These are phyloP conservation scores for Globisporangium radiosum DNA, from an alignment of 352 stramenopile species.

Conservation along the genomic window DNA sequence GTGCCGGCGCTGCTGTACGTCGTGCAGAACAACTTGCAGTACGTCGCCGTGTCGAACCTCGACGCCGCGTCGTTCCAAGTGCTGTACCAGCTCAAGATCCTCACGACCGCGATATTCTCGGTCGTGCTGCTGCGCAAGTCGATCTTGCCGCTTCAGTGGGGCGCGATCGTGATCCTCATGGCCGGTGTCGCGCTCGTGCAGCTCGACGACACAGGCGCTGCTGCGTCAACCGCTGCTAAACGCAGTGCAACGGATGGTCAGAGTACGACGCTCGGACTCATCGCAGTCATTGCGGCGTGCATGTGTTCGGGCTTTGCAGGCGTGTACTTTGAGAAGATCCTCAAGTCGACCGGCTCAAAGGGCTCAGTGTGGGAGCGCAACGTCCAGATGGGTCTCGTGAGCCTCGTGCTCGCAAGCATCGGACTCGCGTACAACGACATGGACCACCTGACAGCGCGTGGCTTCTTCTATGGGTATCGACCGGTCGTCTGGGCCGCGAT, in stretches of 20 bases:
- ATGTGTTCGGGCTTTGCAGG: conserved; percentile 79
- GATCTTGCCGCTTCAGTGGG: conserved; percentile 73
- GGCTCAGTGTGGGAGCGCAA: conserved; percentile 79
- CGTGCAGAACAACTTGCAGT: conserved; percentile 83
- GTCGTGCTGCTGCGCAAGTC: conserved; percentile 65
- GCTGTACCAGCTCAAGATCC: conserved; percentile 86
- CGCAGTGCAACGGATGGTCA: conserved; percentile 14
- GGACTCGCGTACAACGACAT: conserved; percentile 63
- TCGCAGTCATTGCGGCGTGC: conserved; percentile 64
- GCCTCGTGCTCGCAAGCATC: conserved; percentile 45
- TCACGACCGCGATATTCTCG: conserved; percentile 83
- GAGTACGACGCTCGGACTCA: conserved; percentile 59
- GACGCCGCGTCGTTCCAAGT: conserved; percentile 78
- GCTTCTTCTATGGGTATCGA: conserved; percentile 83
- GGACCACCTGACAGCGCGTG: conserved; percentile 34
- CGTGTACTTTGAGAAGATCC: conserved; percentile 86
- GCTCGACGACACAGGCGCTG: conserved; percentile 33
- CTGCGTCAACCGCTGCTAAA: conserved; percentile 7
- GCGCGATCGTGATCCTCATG: conserved; percentile 76
- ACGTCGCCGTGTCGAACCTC: conserved; percentile 74
- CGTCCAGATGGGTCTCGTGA: conserved; percentile 77
- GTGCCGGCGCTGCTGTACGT: conserved; percentile 76
- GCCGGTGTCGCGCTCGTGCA: conserved; percentile 73
- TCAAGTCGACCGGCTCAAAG: conserved; percentile 58
- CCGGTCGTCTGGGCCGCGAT: conserved; percentile 74